Evolutionary conservation across 1,284 basidiomycete genomes (phyloP).

Genomic region (Amylostereum areolatum): DNA sequence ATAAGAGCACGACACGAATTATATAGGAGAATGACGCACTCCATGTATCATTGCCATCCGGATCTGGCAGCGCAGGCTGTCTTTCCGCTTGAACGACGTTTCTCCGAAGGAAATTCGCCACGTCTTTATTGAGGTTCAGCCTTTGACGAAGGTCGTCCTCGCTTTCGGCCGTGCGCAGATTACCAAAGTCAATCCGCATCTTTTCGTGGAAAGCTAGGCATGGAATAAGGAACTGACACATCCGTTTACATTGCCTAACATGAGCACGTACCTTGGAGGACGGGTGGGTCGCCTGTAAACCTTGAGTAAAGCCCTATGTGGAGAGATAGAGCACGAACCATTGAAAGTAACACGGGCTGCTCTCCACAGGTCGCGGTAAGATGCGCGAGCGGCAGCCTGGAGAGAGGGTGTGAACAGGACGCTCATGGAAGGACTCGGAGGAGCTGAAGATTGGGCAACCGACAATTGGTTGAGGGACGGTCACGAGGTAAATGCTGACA

Average conservation of each 20-base stretch:
- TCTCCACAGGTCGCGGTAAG: slow-evolving; percentile 64
- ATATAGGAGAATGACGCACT: slow-evolving; percentile 32
- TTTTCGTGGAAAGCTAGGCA: slow-evolving; percentile 60
- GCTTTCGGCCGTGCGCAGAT: slow-evolving; percentile 35
- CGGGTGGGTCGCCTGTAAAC: slow-evolving; percentile 43
- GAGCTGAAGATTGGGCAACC: not conserved
- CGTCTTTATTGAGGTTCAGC: slow-evolving; percentile 50
- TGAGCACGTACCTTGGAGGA: slow-evolving; percentile 40
- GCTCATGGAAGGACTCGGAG: not conserved
- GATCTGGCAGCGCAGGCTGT: slow-evolving; percentile 24
- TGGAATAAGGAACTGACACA: not conserved
- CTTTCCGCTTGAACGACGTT: slow-evolving; percentile 69
- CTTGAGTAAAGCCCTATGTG: too few species aligned
- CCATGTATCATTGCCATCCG: slow-evolving; percentile 42
- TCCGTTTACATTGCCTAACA: not conserved
- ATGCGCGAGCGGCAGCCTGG: slow-evolving; percentile 53
- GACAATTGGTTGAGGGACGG: too few species aligned
- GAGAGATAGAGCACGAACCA: slow-evolving; percentile 31
- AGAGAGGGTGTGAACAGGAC: slow-evolving; percentile 13
- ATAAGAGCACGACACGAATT: slow-evolving; percentile 4
- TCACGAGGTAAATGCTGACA: too few species aligned
- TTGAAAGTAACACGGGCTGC: slow-evolving; percentile 61
- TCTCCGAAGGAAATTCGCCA: slow-evolving; percentile 59
- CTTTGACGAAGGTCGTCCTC: slow-evolving; percentile 45
- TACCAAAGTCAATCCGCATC: slow-evolving; percentile 50